Evolutionary conservation across 2,329 filamentous ascomycete genomes (phyloP).

Genomic region (Sphaerulina musiva): DNA sequence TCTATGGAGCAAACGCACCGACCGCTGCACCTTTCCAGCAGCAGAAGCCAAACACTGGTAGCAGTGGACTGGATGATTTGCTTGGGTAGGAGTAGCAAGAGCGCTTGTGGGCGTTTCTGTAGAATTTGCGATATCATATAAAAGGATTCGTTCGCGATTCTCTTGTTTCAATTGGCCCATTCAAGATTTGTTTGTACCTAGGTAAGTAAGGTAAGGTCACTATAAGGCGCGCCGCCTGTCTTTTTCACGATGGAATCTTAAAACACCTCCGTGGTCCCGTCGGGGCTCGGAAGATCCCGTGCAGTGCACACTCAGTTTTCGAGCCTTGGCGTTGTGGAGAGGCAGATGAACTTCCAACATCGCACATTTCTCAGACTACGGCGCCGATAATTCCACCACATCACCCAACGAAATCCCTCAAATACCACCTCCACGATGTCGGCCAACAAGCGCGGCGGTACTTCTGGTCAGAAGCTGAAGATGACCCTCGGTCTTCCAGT

Average conservation of each 20-base stretch:
- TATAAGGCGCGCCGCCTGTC: no score
- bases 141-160: background rate
- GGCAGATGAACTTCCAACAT: background rate
- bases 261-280: no score
- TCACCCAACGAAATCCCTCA: constrained; percentile 10
- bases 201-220: no score
- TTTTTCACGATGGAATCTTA: no score
- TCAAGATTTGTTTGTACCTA: background rate
- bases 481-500: constrained; percentile 99
- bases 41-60: constrained; percentile 28
- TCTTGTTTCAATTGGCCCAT: background rate
- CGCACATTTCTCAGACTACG: background rate
- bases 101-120: background rate
- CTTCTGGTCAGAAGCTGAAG: constrained; percentile 99
- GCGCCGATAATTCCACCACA: constrained; percentile 10
- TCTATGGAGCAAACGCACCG: constrained; percentile 70
- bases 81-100: constrained; percentile 31
- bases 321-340: no score
- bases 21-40: constrained; percentile 11
- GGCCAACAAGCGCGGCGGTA: constrained; percentile 57
- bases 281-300: no score
- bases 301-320: no score
- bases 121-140: background rate
- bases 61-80: constrained; percentile 38
- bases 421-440: constrained; percentile 7